Conservation (phyloP, 1,139 yeast genomes). For the Wickerhamomyces sp. region DNA sequence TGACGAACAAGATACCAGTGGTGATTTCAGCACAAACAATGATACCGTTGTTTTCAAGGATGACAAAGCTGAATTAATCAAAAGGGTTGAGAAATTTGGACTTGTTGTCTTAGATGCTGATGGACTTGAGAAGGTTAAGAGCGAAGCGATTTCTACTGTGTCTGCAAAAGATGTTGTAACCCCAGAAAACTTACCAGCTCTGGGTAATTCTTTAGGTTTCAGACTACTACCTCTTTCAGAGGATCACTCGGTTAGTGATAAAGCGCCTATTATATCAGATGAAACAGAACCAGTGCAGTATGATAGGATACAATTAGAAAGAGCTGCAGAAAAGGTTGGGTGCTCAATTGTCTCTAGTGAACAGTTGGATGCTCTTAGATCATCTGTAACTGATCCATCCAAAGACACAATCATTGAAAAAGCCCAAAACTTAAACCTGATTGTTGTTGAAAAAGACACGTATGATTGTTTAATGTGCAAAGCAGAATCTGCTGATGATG, state of each 20-base stretch:
- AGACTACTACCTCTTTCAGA: not conserved
- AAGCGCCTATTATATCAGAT: too few species aligned
- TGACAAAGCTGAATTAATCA: not conserved
- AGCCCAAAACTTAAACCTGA: constrained; percentile 13
- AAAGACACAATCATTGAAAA: constrained; percentile 1
- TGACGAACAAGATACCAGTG: constrained; percentile 9
- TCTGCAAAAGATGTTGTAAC: not conserved
- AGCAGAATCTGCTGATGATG: constrained; percentile 11
- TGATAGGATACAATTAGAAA: not conserved
- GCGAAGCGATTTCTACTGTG: constrained; percentile 13
- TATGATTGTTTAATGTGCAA: constrained; percentile 12
- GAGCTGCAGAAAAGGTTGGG: not conserved
- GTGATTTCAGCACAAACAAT: constrained; percentile 5
- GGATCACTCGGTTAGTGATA: not conserved
- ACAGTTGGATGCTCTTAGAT: not conserved
- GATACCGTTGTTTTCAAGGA: constrained; percentile 8
- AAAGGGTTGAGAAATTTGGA: constrained; percentile 5
- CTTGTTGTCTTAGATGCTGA: constrained; percentile 9
- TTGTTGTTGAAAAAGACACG: constrained; percentile 21
- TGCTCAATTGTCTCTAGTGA: not conserved
- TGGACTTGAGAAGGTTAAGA: constrained; percentile 10
- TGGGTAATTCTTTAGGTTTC: not conserved
- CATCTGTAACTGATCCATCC: not conserved
- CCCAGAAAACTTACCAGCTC: not conserved
- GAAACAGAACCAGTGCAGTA: too few species aligned